Conservation (phyloP, 2,329 filamentous ascomycete genomes). For the Plectosphaerella plurivora region DNA sequence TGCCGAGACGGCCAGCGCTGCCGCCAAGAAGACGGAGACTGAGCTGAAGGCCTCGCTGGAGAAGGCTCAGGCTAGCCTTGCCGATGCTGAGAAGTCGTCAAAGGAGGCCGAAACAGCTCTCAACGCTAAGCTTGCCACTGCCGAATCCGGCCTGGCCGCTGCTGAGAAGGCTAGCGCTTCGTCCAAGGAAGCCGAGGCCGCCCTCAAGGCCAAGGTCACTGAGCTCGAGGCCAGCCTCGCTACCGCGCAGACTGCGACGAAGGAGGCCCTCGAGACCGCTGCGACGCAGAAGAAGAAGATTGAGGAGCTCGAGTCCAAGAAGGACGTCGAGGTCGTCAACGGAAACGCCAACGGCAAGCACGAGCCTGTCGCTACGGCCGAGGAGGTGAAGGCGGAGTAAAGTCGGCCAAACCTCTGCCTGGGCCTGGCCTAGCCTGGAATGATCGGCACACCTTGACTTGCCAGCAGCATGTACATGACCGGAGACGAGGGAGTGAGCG, state of each 20-base stretch:
- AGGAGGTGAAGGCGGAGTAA: slow-evolving; percentile 1
- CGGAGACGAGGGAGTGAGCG: no score
- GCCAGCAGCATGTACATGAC: no score
- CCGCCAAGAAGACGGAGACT: slow-evolving; percentile 13
- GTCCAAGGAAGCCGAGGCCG: slow-evolving; percentile 5
- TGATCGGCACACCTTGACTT: no score
- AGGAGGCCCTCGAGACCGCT: slow-evolving; percentile 5
- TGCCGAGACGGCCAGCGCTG: slow-evolving; percentile 9
- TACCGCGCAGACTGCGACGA: slow-evolving; percentile 7
- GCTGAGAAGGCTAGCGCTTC: slow-evolving; percentile 4
- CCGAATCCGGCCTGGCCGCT: not conserved
- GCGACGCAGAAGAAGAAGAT: slow-evolving; percentile 8
- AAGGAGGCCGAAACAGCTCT: not conserved
- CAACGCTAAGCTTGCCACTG: slow-evolving; percentile 12
- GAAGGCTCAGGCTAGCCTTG: slow-evolving; percentile 5
- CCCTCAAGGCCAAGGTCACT: slow-evolving; percentile 1
- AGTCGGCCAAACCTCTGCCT: slow-evolving; percentile 13
- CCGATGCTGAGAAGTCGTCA: slow-evolving; percentile 1
- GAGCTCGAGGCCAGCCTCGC: slow-evolving; percentile 3
- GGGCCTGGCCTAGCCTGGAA: no score
- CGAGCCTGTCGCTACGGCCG: not conserved
- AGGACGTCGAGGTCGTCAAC: slow-evolving; percentile 8
- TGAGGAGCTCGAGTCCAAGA: slow-evolving; percentile 5
- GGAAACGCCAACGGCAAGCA: slow-evolving; percentile 13
- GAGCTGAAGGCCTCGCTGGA: slow-evolving; percentile 19